Base-by-base conservation (phyloP, 2,329 filamentous ascomycete species). In the Lecanicillium sp. region DNA sequence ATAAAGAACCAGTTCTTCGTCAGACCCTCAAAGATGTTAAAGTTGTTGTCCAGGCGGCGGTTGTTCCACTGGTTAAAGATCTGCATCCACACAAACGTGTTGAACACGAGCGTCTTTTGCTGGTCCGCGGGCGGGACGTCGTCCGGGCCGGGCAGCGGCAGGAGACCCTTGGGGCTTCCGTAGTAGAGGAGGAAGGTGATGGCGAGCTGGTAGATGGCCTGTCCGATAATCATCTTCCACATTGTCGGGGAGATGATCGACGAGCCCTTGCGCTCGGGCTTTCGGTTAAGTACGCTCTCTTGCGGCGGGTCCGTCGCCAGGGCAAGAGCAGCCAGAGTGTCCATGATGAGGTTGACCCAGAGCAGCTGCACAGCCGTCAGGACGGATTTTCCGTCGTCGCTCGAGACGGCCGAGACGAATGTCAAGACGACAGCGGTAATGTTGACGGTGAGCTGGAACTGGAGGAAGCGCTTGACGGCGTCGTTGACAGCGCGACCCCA, bases 171-270 rank as follows among this genome's bases (percentile, higher is more conserved):
- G 67, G 67, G 42, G 77, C 81, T 26, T 20, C 79, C 88, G 57
- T 90, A 97, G 69, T 90, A 90, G 20, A 96, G 76, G 52, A 91
- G 74, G 55, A 96, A 85, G 0, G 90, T 81, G 41, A 82, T 78
- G 19, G 83, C 80, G 4, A 97, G 79, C 65, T 97, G 90, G 66
- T 93, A 97, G 50, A 95, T 75, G 2, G 90, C 82, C 65, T 97
- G 90, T 2, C 90, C 91, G 37, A 95, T 77, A 53, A 97, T 96
- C 91, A 97, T 97, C 75, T 97, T 97, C 91, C 91, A 95, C 91
- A 97, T 97, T 15, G 86, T 90, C 27, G 85, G 73, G 1, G 90
- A 94, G 57, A 97, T 93, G 52, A 82, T 80, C 35, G 74, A 71
- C 4, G 76, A 63, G 20, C 73, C 74, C 59, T 76, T 77, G 51